These are phyloP conservation scores for Coemansia sp. DNA, from an alignment of 192 early-diverging fungal genomes.

Conservation along the genomic window DNA sequence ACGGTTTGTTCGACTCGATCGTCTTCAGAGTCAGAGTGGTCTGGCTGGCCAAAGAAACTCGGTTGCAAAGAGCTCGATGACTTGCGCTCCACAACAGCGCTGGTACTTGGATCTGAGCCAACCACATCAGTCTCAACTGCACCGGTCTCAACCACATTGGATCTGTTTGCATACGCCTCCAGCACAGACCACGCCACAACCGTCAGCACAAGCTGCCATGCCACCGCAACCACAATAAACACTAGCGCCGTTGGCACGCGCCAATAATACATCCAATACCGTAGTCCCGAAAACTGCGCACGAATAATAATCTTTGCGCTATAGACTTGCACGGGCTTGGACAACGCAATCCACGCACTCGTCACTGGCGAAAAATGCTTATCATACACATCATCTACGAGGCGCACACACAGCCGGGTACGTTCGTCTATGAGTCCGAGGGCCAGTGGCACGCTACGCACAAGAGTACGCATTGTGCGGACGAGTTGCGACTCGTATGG, in stretches of 20 bases:
- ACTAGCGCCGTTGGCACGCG: conserved; percentile 57
- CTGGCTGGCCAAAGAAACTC: conserved; percentile 9
- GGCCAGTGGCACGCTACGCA: conserved; percentile 51
- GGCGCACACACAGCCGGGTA: conserved; percentile 45
- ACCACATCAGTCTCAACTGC: background rate
- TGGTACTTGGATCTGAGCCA: background rate
- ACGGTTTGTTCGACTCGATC: conserved; percentile 6
- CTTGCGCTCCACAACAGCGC: background rate
- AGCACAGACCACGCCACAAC: conserved; percentile 49
- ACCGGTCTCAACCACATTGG: background rate
- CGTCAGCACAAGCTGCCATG: conserved; percentile 54
- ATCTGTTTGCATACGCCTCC: conserved; percentile 25
- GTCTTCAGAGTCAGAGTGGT: background rate
- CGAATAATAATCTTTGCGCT: conserved; percentile 46
- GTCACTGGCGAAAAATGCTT: conserved; percentile 51
- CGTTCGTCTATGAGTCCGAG: conserved; percentile 52
- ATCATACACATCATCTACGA: conserved; percentile 60
- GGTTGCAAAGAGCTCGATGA: background rate
- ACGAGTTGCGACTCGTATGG: conserved; percentile 30
- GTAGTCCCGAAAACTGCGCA: conserved; percentile 65
- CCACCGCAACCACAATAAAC: conserved; percentile 58
- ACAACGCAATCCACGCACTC: conserved; percentile 53
- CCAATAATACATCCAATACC: conserved; percentile 81
- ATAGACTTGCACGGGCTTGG: conserved; percentile 61
- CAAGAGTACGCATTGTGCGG: conserved; percentile 11